Evolutionary conservation across 805 yeast genomes (phyloP).

Genomic region (Debaryomyces hansenii): DNA sequence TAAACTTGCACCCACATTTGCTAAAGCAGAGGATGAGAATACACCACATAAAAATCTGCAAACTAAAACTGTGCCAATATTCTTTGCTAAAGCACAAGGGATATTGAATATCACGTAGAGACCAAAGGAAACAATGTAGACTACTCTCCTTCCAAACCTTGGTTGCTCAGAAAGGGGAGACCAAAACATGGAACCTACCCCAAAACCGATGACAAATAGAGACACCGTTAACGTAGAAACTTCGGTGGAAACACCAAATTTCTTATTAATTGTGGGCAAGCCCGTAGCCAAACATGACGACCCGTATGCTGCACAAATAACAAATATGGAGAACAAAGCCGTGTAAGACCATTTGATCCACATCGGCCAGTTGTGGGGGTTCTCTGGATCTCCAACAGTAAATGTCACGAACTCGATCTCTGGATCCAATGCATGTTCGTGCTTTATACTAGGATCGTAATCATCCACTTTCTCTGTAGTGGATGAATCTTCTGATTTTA

Average conservation of each 20-base stretch:
- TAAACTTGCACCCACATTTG: slow-evolving; percentile 87
- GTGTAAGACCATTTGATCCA: slow-evolving; percentile 65
- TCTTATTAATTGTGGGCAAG: slow-evolving; percentile 61
- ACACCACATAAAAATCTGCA: slow-evolving; percentile 89
- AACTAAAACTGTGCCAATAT: slow-evolving; percentile 75
- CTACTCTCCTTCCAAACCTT: slow-evolving; percentile 82
- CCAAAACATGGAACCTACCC: slow-evolving; percentile 86
- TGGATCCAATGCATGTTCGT: slow-evolving; percentile 42
- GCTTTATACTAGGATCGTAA: slow-evolving; percentile 1
- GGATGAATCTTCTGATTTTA: slow-evolving; percentile 5
- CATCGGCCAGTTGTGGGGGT: slow-evolving; percentile 83
- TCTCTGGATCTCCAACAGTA: slow-evolving; percentile 74
- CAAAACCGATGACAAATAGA: slow-evolving; percentile 84
- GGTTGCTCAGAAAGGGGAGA: slow-evolving; percentile 79
- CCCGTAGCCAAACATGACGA: slow-evolving; percentile 91
- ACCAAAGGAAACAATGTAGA: slow-evolving; percentile 72
- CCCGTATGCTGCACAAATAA: slow-evolving; percentile 90
- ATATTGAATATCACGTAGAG: slow-evolving; percentile 78
- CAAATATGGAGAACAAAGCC: slow-evolving; percentile 63
- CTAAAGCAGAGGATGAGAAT: slow-evolving; percentile 77
- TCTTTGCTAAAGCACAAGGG: slow-evolving; percentile 83
- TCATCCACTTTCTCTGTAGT: not conserved
- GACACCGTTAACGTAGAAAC: slow-evolving; percentile 82
- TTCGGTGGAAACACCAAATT: slow-evolving; percentile 69
- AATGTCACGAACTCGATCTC: slow-evolving; percentile 86